Percentiles rank a stretch among this genome's conserved stretches.
phyloP scores from a whole-genome alignment of 1,139 yeast genomes.

The Pichia cactophila region DNA sequence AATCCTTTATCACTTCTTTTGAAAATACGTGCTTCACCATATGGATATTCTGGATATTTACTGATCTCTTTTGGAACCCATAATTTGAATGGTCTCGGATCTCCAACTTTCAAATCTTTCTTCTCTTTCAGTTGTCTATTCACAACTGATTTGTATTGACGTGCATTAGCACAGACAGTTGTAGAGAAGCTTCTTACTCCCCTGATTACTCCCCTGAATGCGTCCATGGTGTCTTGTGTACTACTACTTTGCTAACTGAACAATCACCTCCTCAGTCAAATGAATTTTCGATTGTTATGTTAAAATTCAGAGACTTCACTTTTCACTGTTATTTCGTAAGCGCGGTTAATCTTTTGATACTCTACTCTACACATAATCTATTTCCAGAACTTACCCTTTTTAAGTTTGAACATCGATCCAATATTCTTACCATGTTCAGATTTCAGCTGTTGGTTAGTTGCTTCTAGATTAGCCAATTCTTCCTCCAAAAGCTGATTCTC shows the following conservation, averaged over 20 bases:
- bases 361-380: not conserved
- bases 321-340: not conserved
- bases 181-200: conserved; percentile 21
- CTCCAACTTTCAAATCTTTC: conserved; percentile 38
- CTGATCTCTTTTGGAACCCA: conserved; percentile 42
- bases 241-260: not conserved
- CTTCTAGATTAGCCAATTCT: conserved; percentile 43
- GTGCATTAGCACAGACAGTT: conserved; percentile 17
- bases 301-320: not conserved
- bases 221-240: conserved; percentile 4
- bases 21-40: conserved; percentile 67
- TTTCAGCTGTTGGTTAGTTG: conserved; percentile 33
- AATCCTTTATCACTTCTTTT: conserved; percentile 84
- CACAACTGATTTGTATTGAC: conserved; percentile 36
- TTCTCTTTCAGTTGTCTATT: conserved; percentile 31
- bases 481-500: conserved; percentile 48
- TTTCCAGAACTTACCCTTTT: conserved; percentile 15
- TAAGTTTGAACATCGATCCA: conserved; percentile 13
- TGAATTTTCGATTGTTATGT: not conserved
- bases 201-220: conserved; percentile 2
- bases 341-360: not conserved
- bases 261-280: no score
- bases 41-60: conserved; percentile 70
- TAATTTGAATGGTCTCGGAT: conserved; percentile 31
- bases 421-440: conserved; percentile 21